phyloP scores from a whole-genome alignment of 2,329 filamentous ascomycete genomes.

The Lachnellula arida region DNA sequence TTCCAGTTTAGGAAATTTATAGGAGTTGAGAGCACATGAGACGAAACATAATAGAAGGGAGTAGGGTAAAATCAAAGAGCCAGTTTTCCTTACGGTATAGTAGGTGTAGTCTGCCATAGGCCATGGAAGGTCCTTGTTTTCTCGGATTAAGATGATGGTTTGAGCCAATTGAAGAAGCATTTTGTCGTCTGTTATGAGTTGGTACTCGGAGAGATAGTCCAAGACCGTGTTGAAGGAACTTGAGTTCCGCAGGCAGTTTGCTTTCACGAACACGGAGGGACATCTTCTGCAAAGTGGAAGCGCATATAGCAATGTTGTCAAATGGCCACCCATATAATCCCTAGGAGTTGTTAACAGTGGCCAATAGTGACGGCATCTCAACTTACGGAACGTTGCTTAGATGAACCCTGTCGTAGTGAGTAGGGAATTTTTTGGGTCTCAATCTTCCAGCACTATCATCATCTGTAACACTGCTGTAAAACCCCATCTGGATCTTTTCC shows the following conservation, averaged over 20 bases:
- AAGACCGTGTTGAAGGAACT: not conserved
- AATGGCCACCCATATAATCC: slow-evolving; percentile 11
- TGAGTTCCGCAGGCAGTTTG: slow-evolving; percentile 12
- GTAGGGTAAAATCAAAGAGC: too few relatives aligned
- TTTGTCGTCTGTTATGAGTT: slow-evolving; percentile 4
- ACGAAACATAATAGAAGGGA: too few relatives aligned
- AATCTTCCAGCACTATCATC: not conserved
- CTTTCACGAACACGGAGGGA: not conserved
- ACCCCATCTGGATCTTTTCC: slow-evolving; percentile 12
- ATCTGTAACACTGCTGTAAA: not conserved
- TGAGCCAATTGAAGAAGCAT: slow-evolving; percentile 7
- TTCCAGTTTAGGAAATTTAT: too few relatives aligned
- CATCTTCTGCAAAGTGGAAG: slow-evolving; percentile 5
- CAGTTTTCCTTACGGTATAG: not conserved
- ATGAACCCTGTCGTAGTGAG: slow-evolving; percentile 12
- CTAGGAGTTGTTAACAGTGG: not conserved
- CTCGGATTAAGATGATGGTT: not conserved
- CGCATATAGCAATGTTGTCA: slow-evolving; percentile 11
- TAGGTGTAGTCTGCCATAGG: slow-evolving; percentile 5
- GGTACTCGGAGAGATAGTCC: slow-evolving; percentile 13
- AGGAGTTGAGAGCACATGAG: too few relatives aligned
- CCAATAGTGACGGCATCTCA: not conserved
- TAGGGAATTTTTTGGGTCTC: slow-evolving; percentile 8
- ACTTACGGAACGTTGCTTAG: slow-evolving; percentile 20
- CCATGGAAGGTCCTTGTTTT: not conserved